These are phyloP conservation scores for Stromatinia cepivora DNA, from an alignment of 2,329 filamentous ascomycete species.

Conservation along the genomic window DNA sequence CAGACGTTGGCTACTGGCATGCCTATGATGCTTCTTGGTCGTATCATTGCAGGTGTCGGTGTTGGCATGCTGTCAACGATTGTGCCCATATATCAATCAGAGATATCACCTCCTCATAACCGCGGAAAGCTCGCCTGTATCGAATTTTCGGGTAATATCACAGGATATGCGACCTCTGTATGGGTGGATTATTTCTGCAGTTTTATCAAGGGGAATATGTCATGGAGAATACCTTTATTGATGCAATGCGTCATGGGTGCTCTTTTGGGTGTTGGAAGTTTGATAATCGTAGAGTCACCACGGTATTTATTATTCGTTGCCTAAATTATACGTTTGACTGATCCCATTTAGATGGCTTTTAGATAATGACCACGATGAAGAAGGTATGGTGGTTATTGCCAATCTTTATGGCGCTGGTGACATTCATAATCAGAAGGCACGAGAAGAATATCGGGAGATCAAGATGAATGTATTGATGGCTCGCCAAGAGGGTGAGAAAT, in stretches of 20 bases:
- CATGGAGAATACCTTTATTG: conserved; percentile 85
- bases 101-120: conserved; percentile 95
- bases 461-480: conserved; percentile 96
- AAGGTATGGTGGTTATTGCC: conserved; percentile 96
- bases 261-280: conserved; percentile 78
- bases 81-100: conserved; percentile 90
- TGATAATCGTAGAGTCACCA: conserved; percentile 95
- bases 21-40: conserved; percentile 83
- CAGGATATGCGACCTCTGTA: conserved; percentile 91
- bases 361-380: conserved; percentile 96
- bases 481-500: conserved; percentile 90
- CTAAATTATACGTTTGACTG: conserved; percentile 12
- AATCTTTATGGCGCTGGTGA: conserved; percentile 96
- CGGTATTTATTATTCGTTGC: conserved; percentile 53
- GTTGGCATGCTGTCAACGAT: conserved; percentile 90
- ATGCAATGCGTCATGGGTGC: conserved; percentile 96
- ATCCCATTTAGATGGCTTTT: conserved; percentile 78
- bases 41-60: conserved; percentile 80
- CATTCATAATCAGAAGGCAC: conserved; percentile 87
- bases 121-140: conserved; percentile 95
- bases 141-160: conserved; percentile 96
- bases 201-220: conserved; percentile 78
- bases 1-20: conserved; percentile 82
- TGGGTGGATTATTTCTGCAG: conserved; percentile 99
- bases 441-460: conserved; percentile 96